Evolutionary conservation across 1,284 basidiomycete genomes (phyloP).

Genomic region (Apiotrichum domesticum): DNA sequence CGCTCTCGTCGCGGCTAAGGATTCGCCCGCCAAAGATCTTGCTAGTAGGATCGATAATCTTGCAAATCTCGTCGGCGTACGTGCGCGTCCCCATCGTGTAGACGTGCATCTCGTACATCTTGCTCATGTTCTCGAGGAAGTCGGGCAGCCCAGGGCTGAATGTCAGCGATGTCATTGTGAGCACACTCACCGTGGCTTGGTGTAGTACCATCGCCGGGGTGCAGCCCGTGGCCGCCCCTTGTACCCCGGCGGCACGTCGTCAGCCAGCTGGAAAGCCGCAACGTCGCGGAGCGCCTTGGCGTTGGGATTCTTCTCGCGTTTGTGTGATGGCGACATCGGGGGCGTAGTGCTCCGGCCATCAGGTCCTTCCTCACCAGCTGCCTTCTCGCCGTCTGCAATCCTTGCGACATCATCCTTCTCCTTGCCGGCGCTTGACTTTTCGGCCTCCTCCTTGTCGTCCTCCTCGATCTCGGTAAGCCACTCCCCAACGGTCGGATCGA

Average conservation of each 20-base stretch:
- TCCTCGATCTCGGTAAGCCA: conserved; percentile 78
- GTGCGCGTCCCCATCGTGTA: conserved; percentile 99
- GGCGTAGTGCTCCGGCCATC: conserved; percentile 20
- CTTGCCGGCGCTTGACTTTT: background rate
- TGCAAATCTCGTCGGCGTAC: conserved; percentile 92
- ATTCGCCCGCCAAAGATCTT: conserved; percentile 81
- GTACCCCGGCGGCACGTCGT: conserved; percentile 59
- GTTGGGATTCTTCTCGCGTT: conserved; percentile 38
- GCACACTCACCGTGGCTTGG: conserved; percentile 77
- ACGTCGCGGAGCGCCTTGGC: conserved; percentile 66
- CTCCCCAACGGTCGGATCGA: conserved; percentile 95
- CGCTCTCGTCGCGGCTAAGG: conserved; percentile 89
- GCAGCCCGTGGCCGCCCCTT: conserved; percentile 43
- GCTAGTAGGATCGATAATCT: conserved; percentile 83
- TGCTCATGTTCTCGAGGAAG: conserved; percentile 67
- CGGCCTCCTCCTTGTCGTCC: conserved; percentile 21
- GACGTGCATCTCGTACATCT: conserved; percentile 95
- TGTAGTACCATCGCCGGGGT: conserved; percentile 74
- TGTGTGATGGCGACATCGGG: conserved; percentile 12
- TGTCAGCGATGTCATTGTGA: background rate
- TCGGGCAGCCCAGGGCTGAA: conserved; percentile 74
- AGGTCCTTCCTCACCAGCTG: background rate
- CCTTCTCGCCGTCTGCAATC: background rate
- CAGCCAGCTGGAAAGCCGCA: conserved; percentile 70
- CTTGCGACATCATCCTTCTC: conserved; percentile 33